Evolutionary conservation across 1,139 yeast species (phyloP), one percentile per base, ranked within the genome.

Genomic region (Nakaseomyces bracarensis): DNA sequence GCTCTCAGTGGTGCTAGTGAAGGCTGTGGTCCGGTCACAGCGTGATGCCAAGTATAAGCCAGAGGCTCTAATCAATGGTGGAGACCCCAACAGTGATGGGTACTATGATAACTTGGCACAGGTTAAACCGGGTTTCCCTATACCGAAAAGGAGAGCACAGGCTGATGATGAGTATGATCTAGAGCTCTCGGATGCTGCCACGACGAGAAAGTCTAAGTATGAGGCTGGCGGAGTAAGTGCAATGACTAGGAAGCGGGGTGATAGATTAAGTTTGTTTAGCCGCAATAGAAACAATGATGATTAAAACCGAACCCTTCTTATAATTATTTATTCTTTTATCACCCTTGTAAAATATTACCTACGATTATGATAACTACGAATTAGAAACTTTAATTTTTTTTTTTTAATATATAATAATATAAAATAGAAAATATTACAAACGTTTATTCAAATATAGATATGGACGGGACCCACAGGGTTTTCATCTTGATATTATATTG

Each of bases 181-280:
- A 18, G 36, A 20, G 36, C 14, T 30, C 4, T 30, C 34, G 2
- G 33, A 26, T 10, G 34, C 18, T 9, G 35, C 21, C 26, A 21
- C 23, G 11, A 20, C 57, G 41, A 63, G 87, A 48, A 75, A 75
- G 47, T 75, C 81, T 43, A 75, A 72, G 52, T 82, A 71, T 54
- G 82, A 78, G 49, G 89, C 86, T 4, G 70, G 79, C 1, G 85
- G 85, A 1, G 65, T 66, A 38, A 72, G 84, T 38, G 79, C 78
- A 37, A 49, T 61, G 52, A 59, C 65, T 49, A 72, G 63, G 49
- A 65, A 54, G 43, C 47, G 59, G 36, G 70, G 70, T 36, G 70
- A 66, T 46, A 58, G 46, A 40, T 46, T 60, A 20, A 63, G 68
- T 15, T 59, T 65, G 43, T 52, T 63, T 30, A 66, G 64, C 15